phyloP scores from a whole-genome alignment of 2,329 filamentous ascomycete genomes.

The Neopestalotiopsis sp. region DNA sequence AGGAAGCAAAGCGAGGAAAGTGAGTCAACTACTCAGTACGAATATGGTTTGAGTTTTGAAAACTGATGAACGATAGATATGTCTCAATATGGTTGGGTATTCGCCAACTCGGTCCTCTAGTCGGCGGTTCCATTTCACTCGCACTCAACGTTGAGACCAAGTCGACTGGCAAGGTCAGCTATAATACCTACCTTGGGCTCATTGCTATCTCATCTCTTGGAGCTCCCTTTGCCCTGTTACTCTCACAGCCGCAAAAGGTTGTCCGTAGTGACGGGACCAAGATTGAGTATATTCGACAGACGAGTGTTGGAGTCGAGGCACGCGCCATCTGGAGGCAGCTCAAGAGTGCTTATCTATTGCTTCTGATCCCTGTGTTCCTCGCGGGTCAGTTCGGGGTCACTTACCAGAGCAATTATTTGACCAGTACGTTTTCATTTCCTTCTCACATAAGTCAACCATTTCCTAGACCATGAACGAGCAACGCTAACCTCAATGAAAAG shows the following conservation, averaged over 20 bases:
- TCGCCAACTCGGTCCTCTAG: slow-evolving; percentile 3
- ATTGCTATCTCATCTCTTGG: slow-evolving; percentile 11
- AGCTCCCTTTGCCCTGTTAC: slow-evolving; percentile 2
- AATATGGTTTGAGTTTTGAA: neutral
- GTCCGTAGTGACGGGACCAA: slow-evolving; percentile 12
- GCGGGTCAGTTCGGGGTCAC: slow-evolving; percentile 12
- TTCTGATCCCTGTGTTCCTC: neutral
- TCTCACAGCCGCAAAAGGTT: slow-evolving; percentile 12
- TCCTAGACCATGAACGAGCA: no score
- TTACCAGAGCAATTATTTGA: slow-evolving; percentile 12
- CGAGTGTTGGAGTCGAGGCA: neutral
- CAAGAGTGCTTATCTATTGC: slow-evolving; percentile 5
- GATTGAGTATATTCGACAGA: neutral
- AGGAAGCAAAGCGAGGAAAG: slow-evolving; percentile 12
- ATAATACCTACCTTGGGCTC: slow-evolving; percentile 9
- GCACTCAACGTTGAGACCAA: slow-evolving; percentile 8
- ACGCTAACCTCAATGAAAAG: neutral
- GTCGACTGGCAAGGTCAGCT: slow-evolving; percentile 12
- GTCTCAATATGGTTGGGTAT: slow-evolving; percentile 9
- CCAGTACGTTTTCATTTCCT: slow-evolving; percentile 6
- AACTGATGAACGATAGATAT: neutral
- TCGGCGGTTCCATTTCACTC: slow-evolving; percentile 12
- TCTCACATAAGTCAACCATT: no score
- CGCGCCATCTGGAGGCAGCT: slow-evolving; percentile 13
- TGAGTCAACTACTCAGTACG: neutral